A percentile compares a stretch with the other conserved stretches of the same genome.
Conservation (phyloP, 768 basidiomycete genomes). For the Kwoniella sp. region DNA sequence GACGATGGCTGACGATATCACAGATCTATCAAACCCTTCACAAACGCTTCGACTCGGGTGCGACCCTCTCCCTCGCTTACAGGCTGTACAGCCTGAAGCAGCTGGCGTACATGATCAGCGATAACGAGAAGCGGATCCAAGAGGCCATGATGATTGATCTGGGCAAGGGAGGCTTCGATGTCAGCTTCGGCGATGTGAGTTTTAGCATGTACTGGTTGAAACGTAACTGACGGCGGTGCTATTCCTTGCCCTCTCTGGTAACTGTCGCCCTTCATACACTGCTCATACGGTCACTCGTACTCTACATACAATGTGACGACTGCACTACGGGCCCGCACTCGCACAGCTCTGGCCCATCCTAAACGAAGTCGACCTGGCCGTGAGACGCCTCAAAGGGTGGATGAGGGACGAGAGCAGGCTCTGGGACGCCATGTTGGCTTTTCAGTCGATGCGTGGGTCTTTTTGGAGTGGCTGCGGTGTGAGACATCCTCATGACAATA, state of each 20-base stretch:
- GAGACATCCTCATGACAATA: too few species aligned
- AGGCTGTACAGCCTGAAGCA: slow-evolving; percentile 47
- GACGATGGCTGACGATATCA: too few species aligned
- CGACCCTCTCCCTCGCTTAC: slow-evolving; percentile 32
- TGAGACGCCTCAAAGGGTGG: slow-evolving; percentile 40
- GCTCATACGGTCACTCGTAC: too few species aligned
- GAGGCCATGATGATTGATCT: slow-evolving; percentile 40
- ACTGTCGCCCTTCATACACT: not conserved
- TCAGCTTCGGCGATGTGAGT: slow-evolving; percentile 38
- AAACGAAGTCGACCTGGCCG: slow-evolving; percentile 45
- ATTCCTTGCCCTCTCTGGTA: too few species aligned
- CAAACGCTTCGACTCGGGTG: slow-evolving; percentile 20
- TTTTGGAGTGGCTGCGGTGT: too few species aligned
- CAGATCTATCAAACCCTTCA: slow-evolving; percentile 26
- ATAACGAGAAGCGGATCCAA: slow-evolving; percentile 40
- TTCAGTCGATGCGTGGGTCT: slow-evolving; percentile 41
- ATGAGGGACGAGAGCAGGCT: slow-evolving; percentile 43
- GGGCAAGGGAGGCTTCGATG: slow-evolving; percentile 36
- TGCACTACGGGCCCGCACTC: too few species aligned
- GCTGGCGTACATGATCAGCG: slow-evolving; percentile 46
- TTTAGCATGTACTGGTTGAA: not conserved
- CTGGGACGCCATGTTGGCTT: slow-evolving; percentile 38
- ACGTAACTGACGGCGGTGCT: too few species aligned
- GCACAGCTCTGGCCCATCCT: slow-evolving; percentile 31
- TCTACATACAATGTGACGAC: too few species aligned